Evolutionary conservation across 306 rosid genomes (phyloP).

Genomic region (Rosa persica): DNA sequence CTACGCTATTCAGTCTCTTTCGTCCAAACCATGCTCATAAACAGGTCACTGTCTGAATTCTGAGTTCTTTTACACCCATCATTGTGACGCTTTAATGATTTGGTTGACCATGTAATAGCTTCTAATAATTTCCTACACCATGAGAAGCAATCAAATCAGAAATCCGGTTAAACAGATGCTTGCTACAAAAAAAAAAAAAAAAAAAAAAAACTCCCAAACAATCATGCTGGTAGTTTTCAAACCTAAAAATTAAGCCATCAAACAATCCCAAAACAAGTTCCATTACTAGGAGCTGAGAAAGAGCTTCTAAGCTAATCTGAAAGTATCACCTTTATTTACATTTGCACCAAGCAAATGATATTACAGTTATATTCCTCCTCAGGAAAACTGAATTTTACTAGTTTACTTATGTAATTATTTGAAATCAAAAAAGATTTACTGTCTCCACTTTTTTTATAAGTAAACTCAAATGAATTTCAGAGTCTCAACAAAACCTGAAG

Average conservation of each 20-base stretch:
- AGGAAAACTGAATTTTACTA: not conserved
- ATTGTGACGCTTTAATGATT: not conserved
- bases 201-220: too few species aligned
- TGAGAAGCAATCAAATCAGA: not conserved
- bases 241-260: not conserved
- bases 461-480: not conserved
- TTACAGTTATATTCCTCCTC: not conserved
- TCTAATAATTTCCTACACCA: not conserved
- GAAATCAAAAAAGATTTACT: not conserved
- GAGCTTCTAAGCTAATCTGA: not conserved
- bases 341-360: not conserved
- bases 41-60: not conserved
- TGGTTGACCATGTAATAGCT: not conserved
- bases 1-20: not conserved
- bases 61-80: not conserved
- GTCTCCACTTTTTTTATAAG: too few species aligned
- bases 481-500: not conserved
- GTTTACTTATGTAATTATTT: not conserved
- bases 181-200: not conserved
- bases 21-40: not conserved
- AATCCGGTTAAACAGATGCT: not conserved
- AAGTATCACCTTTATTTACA: not conserved
- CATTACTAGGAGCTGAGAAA: not conserved
- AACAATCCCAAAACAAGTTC: not conserved
- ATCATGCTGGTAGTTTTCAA: conserved; percentile 2